Evolutionary conservation across 78 protist species (phyloP), one percentile per base, ranked within the genome.

Genomic region (Dictyostelium firmibasis): DNA sequence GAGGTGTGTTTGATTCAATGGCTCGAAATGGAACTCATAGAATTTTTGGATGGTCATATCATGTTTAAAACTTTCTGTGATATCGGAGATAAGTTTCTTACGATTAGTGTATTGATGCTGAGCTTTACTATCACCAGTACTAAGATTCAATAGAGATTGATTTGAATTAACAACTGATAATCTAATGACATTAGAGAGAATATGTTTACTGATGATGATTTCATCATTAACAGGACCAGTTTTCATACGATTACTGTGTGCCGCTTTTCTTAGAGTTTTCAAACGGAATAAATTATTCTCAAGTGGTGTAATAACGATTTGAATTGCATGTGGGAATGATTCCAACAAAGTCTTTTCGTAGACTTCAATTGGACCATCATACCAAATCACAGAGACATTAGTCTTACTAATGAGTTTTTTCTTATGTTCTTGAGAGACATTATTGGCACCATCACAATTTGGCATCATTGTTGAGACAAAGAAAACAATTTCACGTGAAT

Each of bases 201-300:
- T 81, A 89, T 89, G 94, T 47, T 89, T 89, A 33, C 83, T 69
- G 18, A 89, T 86, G 38, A 81, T 70, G 2, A 81, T 43, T 9
- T 89, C 94, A 16, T 89, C 94, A 25, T 57, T 29, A 7, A 89
- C 47, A 62, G 94, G 94, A n/a, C 94, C 94, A 33, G 74, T 64
- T 60, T 33, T 23, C 57, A 67, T 41, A 29, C 50, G 72, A 27
- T 31, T 18, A 25, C 36, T 41, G 16, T 31, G 50, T 14, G 35
- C 31, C 0, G 62, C 25, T 27, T 69, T 82, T 41, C 72, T 87
- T 0, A 77, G 36, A 20, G 85, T 87, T 36, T 62, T 87, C 8
- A 87, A 31, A 23, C 93, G 41, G 50, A 18, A 87, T 20, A 87
- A 25, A 10, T 60, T n/a, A 20, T 72, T 36, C 4, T 50, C 35